Evolutionary conservation across 768 basidiomycete genomes (phyloP).

Genomic region (Boletus insuetus): DNA sequence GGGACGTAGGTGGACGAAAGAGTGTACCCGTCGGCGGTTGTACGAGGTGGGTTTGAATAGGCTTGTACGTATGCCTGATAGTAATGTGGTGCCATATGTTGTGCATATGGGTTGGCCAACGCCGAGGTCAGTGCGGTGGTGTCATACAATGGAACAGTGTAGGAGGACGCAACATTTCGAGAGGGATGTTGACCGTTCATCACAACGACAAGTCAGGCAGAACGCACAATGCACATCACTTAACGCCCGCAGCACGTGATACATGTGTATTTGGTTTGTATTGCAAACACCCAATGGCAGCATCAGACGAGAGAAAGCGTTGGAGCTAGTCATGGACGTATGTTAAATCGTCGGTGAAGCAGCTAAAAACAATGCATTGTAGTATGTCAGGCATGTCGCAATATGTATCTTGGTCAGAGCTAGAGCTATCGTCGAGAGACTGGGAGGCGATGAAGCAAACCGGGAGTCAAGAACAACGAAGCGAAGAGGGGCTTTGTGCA

Average conservation of each 20-base stretch:
- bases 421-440: constrained; percentile 21
- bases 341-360: constrained; percentile 19
- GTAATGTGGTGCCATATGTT: constrained; percentile 46
- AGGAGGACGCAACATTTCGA: constrained; percentile 5
- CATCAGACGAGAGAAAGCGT: constrained; percentile 1
- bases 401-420: constrained; percentile 25
- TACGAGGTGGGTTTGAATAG: constrained; percentile 16
- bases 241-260: constrained; percentile 21
- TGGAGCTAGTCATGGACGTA: constrained; percentile 17
- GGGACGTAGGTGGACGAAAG: constrained; percentile 39
- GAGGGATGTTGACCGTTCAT: constrained; percentile 15
- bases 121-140: constrained; percentile 25
- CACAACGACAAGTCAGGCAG: not conserved
- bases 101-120: constrained; percentile 30
- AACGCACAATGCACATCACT: not conserved
- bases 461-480: constrained; percentile 31
- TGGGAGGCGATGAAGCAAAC: constrained; percentile 15
- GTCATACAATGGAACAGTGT: constrained; percentile 16
- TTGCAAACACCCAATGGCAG: constrained; percentile 5
- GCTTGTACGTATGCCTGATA: constrained; percentile 51
- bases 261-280: constrained; percentile 21
- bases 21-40: constrained; percentile 36
- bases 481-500: constrained; percentile 17
- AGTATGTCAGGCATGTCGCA: constrained; percentile 31
- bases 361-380: constrained; percentile 32